Base-by-base conservation (phyloP, 371 early-diverging fungal species). In the Nematocida major region DNA sequence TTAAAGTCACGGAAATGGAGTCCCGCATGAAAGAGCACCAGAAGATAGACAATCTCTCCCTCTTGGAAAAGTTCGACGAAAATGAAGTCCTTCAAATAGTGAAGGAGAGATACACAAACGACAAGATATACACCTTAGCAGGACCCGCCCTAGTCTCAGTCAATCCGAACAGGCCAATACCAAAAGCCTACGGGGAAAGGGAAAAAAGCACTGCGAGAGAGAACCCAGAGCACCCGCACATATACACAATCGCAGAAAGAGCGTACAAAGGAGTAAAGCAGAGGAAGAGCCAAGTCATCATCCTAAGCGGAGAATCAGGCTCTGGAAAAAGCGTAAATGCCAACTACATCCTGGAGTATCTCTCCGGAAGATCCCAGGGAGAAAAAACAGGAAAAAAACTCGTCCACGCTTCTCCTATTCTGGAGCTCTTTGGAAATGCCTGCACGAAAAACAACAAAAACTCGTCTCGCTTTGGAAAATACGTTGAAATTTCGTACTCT, bases 401-500 rank as follows among this genome's bases (percentile, higher is more conserved):
- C 36, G 28, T 38, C 11, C 45, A 66, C 28, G 45, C 68, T 1
- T 67, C 77, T 54, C 4, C 54, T 30, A 85, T 91, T 54, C 77
- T 91, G 11, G 88, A 90, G 68, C 86, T 88, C 4, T 89, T 92
- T 79, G 91, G 92, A 47, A 89, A 90, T 85, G 87, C 89, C 36
- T 81, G 83, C 39, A 89, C 91, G 5, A 70, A 81, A 0, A 84
- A 87, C 61, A 92, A 91, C 82, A 80, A 79, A 43, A 89, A 89
- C 69, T 89, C 90, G 42, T 88, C 88, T 39, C 87, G 91, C 43
- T 91, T 86, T 85, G 91, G 88, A n/a, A 84, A 89, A 67, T 92
- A 90, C 84, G 86, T 89, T 48, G 92, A 92, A 82, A 80, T 90
- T 38, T 91, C 92, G 85, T 94, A 93, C 81, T 88, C 89, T 81